These are phyloP conservation scores for Xerocomellus dryophilus DNA, from an alignment of 768 basidiomycete genomes.

Conservation along the genomic window DNA sequence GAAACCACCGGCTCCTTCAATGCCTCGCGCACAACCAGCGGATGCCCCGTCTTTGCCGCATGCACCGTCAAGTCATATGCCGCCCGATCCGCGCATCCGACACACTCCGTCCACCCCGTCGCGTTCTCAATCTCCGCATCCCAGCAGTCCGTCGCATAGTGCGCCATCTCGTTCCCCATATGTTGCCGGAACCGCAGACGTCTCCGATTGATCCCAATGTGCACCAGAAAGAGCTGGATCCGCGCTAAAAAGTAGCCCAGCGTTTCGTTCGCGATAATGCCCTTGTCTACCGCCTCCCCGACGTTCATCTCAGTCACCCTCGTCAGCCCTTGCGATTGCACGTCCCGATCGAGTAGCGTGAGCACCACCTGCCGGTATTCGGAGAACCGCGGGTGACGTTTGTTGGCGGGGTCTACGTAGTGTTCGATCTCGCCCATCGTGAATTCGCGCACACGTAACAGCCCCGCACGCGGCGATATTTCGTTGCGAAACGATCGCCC, in stretches of 20 bases:
- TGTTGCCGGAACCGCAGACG: constrained; percentile 95
- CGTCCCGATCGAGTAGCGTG: constrained; percentile 73
- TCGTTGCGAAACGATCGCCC: constrained; percentile 97
- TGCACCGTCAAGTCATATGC: constrained; percentile 96
- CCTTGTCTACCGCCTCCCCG: constrained; percentile 84
- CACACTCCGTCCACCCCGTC: constrained; percentile 91
- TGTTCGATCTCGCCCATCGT: constrained; percentile 99
- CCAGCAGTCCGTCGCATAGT: constrained; percentile 99
- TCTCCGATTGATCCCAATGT: constrained; percentile 83
- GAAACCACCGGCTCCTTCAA: constrained; percentile 82
- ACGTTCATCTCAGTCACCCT: constrained; percentile 64
- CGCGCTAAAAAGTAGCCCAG: constrained; percentile 96
- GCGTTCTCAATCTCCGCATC: constrained; percentile 97
- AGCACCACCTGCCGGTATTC: constrained; percentile 77
- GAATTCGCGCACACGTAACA: constrained; percentile 97
- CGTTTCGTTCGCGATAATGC: constrained; percentile 93
- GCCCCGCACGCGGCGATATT: constrained; percentile 93
- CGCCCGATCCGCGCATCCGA: constrained; percentile 97
- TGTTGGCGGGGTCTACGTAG: constrained; percentile 93
- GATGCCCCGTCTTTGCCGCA: constrained; percentile 74
- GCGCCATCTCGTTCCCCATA: constrained; percentile 99
- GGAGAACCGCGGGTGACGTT: constrained; percentile 78
- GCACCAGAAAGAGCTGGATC: constrained; percentile 83
- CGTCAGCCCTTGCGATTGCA: constrained; percentile 75
- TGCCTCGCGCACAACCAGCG: constrained; percentile 82